A percentile compares a stretch with the other conserved stretches of the same genome.
Evolutionary conservation across 495 filamentous ascomycete genomes (phyloP).

Genomic region (Podospora conica): DNA sequence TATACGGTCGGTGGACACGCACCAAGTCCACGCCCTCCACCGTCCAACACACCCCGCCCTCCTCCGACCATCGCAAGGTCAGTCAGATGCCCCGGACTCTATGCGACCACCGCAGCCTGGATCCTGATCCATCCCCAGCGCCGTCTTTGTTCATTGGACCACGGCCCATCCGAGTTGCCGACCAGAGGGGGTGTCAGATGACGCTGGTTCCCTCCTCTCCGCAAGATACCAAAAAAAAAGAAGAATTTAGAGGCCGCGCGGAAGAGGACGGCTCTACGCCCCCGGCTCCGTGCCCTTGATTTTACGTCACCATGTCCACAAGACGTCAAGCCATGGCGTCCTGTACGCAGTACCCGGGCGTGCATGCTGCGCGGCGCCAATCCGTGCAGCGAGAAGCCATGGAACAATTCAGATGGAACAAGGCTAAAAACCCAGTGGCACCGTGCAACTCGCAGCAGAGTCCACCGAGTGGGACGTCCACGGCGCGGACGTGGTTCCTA

Average conservation of each 20-base stretch:
- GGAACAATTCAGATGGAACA: not conserved
- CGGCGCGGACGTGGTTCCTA: constrained; percentile 11
- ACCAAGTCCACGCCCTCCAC: not conserved
- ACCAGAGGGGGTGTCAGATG: constrained; percentile 2
- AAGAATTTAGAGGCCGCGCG: not conserved
- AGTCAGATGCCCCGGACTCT: not conserved
- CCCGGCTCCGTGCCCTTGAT: not conserved
- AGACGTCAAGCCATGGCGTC: not conserved
- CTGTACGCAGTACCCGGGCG: not conserved
- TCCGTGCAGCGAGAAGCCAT: constrained; percentile 2
- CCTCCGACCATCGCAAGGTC: not conserved
- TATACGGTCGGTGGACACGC: not conserved
- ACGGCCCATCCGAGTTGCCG: not conserved
- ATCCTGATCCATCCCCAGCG: not conserved
- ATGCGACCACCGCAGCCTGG: not conserved
- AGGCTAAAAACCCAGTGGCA: not conserved
- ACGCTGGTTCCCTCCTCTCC: not conserved
- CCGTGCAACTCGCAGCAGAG: not conserved
- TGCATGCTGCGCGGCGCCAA: constrained; percentile 8
- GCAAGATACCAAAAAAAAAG: not conserved
- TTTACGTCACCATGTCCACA: constrained; percentile 5
- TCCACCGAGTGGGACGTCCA: constrained; percentile 1
- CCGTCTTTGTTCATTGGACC: not conserved
- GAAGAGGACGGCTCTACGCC: not conserved
- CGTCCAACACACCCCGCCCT: not conserved